Conservation (phyloP, 2,329 filamentous ascomycete species). For the Aureobasidium musti region DNA sequence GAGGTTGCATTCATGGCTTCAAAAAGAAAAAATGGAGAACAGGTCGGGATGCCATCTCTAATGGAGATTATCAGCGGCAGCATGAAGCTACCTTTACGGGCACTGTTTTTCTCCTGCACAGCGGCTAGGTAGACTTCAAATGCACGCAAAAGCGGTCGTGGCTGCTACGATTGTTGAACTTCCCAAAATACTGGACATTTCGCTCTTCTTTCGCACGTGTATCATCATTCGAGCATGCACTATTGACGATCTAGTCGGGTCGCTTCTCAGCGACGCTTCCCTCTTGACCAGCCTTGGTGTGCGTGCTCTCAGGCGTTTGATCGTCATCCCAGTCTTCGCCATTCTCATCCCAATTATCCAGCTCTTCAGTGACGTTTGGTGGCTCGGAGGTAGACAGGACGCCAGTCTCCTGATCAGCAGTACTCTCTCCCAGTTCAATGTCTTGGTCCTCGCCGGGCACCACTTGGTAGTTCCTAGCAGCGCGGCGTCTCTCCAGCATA, state of each 20-base stretch:
- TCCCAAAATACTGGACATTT: slow-evolving; percentile 20
- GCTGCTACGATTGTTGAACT: slow-evolving; percentile 29
- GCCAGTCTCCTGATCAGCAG: slow-evolving; percentile 43
- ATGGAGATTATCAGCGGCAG: slow-evolving; percentile 23
- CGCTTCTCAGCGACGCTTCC: slow-evolving; percentile 46
- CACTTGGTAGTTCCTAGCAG: slow-evolving; percentile 69
- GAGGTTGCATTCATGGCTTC: slow-evolving; percentile 30
- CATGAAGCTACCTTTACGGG: slow-evolving; percentile 29
- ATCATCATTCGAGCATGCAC: neutral
- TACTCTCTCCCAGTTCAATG: slow-evolving; percentile 71
- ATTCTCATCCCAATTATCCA: slow-evolving; percentile 96
- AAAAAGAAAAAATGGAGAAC: slow-evolving; percentile 28
- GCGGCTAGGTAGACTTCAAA: slow-evolving; percentile 30
- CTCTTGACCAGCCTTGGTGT: slow-evolving; percentile 37
- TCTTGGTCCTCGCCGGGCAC: slow-evolving; percentile 66
- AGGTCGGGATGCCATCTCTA: slow-evolving; percentile 26
- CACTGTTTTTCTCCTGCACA: slow-evolving; percentile 29
- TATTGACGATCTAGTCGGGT: slow-evolving; percentile 40
- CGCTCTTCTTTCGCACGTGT: neutral
- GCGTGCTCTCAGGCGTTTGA: slow-evolving; percentile 40
- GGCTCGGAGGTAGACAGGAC: slow-evolving; percentile 62
- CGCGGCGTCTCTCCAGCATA: slow-evolving; percentile 85
- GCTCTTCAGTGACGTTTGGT: slow-evolving; percentile 71
- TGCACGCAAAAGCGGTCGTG: slow-evolving; percentile 28
- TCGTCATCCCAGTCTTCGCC: slow-evolving; percentile 67